Evolutionary conservation across 352 stramenopile species (phyloP), one percentile per base, ranked within the genome.

Genomic region (Pythium apleroticum): DNA sequence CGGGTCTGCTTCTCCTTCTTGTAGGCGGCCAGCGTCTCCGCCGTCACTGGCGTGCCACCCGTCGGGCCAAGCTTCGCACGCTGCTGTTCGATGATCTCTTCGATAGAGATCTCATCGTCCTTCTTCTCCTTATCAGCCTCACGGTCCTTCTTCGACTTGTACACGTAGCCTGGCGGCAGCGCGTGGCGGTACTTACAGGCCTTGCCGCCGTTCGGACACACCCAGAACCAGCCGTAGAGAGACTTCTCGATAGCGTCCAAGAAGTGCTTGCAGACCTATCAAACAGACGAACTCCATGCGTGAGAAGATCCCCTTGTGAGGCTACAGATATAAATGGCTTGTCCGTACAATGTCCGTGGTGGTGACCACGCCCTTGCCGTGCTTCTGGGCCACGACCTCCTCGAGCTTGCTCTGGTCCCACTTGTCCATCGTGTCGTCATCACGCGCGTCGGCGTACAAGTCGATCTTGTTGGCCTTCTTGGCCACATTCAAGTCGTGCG

Each of bases 71-170:
- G 74, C 71, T 91, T 93, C 22, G 89, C 83, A 41, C 90, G 87
- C 71, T 96, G 86, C 74, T 95, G 73, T 74, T 97, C 89, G 48
- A 97, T 97, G 53, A 96, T 96, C 72, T 97, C 89, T 60, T 96
- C 85, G 50, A 95, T 95, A 14, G 86, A 93, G 52, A 97, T 77
- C 22, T 96, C 88, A 3, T 81, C 77, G 27, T 88, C 81, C 74
- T 94, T 93, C 20, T 91, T 94, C 60, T 73, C 66, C 67, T 93
- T 93, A 66, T 95, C 84, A 4, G 82, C 77, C 7, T 96, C 89
- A 46, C 88, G 88, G 14, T 97, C 86, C 55, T 88, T 89, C 62
- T 88, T 91, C 12, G 85, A 90, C 74, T 96, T 96, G 71, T 90
- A 97, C 22, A 96, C 84, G 56, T 94, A 97, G 1, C 89, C 89